Evolutionary conservation across 805 yeast species (phyloP), one percentile per base, ranked within the genome.

Genomic region (Yarrowia sp.): DNA sequence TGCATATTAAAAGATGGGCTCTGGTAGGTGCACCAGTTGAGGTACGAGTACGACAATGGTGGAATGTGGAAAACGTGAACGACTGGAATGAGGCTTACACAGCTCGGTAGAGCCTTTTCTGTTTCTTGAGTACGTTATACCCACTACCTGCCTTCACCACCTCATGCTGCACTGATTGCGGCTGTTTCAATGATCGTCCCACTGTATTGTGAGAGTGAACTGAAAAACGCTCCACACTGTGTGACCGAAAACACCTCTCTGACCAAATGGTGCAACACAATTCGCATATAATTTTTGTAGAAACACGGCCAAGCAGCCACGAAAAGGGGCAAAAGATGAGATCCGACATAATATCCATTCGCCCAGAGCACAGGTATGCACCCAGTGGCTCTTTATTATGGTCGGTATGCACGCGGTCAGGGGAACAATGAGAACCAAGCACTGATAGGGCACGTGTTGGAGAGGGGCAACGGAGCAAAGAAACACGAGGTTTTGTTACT

Each of bases 351-450:
- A 45, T 45, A 45, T 45, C 10, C 14, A 2, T 16, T 16, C 14
- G 48, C 48, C 32, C 32, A 26, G 32, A 26, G 32, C 32, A 3
- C 32, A 26, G 32, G 32, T 26, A 26, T 26, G 8, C 46, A 10
- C 19, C 19, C 46, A 42, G 19, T 5, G 19, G 19, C 9, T n/a
- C n/a, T 10, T 26, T 48, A 48, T 48, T 26, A 26, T 14, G 8
- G 14, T 5, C 9, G 14, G 2, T 5, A 48, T 48, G 52, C 52
- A 26, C 5, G 52, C 52, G 5, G 32, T 14, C 50, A 46, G 52
- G 52, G 52, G 52, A 22, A 48, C 52, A 48, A 48, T 48, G 52
- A 36, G 9, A 38, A 11, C 40, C 16, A 8, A 15, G 52, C 52
- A 48, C 36, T 11, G 16, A 48, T 26, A 26, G 36, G 36, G 36